phyloP scores from a whole-genome alignment of 106 monocot species.

The Dendrobium chrysotoxum region DNA sequence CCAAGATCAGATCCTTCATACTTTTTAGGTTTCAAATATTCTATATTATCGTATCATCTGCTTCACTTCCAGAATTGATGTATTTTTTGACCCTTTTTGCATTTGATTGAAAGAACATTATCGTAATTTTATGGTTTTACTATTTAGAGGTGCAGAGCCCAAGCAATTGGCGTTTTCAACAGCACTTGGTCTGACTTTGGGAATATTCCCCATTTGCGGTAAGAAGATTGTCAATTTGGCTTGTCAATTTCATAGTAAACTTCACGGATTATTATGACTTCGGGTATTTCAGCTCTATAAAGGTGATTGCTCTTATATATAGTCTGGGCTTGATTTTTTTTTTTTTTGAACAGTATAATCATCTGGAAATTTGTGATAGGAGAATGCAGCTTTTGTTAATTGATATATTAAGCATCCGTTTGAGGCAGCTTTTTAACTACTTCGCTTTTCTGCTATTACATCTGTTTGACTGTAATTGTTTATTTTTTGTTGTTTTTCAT shows the following conservation, averaged over 20 bases:
- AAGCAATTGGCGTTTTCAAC: conserved; percentile 54
- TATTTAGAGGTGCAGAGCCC: conserved; percentile 50
- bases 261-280: background rate
- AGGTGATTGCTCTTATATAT: background rate
- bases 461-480: too few relatives aligned
- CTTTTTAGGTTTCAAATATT: background rate
- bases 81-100: background rate
- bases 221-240: background rate
- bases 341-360: background rate
- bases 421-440: too few relatives aligned
- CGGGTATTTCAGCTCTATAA: background rate
- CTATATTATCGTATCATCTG: background rate
- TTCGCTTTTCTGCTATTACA: too few relatives aligned
- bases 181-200: conserved; percentile 59
- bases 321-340: background rate
- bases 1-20: background rate
- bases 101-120: conserved; percentile 3
- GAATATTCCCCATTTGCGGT: conserved; percentile 71
- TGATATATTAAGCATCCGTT: background rate
- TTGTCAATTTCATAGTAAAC: background rate
- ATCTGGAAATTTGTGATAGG: background rate
- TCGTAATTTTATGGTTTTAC: conserved; percentile 1
- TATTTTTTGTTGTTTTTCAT: too few relatives aligned
- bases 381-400: background rate
- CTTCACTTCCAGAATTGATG: background rate